Evolutionary conservation across 176 grass and related monocot species (phyloP), one percentile per base, ranked within the genome.

Genomic region (Bolboschoenus planiculmis): DNA sequence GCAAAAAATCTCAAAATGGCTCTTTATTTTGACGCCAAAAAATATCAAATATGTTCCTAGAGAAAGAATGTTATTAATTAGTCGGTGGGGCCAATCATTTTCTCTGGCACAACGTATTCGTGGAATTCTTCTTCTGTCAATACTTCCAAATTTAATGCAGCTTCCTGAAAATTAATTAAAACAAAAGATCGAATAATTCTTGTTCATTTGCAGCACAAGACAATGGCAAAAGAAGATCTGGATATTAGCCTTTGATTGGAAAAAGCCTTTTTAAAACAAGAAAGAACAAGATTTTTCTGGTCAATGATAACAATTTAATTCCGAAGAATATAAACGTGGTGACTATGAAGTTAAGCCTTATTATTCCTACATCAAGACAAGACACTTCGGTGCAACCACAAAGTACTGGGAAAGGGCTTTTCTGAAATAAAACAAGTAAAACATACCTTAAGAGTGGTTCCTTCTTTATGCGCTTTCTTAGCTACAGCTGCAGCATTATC

Each of bases 391-490:
- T 78, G 2, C 47, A 55, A 79, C 44, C 33, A 79, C 6, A 34
- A 33, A 33, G 55, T 57, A 57, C 3, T 18, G 4, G 27, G 37
- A 50, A 65, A 27, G 50, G 7, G 85, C 72, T 10, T 55, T 31
- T 85, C 57, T 66, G 55, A 37, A 82, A 78, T 68, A 43, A 83
- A 92, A 60, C 75, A 81, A 65, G 57, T 39, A 85, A 92, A 62
- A 78, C 68, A 87, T 65, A 99, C 96, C 92, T 99, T 99, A 63
- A 99, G 75, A 30, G 96, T 99, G 60, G 90, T 95, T 83, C 96
- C 96, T 93, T 99, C 96, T 90, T 95, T 99, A 86, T 99, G 96
- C 39, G 96, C 96, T 88, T 99, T 99, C 91, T 99, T 99, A 33
- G 96, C 96, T 84, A 95, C 91, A 83, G 96, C 92, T 58, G 92